phyloP scores from a whole-genome alignment of 768 basidiomycete species.

The Paxillus rubicundulus region DNA sequence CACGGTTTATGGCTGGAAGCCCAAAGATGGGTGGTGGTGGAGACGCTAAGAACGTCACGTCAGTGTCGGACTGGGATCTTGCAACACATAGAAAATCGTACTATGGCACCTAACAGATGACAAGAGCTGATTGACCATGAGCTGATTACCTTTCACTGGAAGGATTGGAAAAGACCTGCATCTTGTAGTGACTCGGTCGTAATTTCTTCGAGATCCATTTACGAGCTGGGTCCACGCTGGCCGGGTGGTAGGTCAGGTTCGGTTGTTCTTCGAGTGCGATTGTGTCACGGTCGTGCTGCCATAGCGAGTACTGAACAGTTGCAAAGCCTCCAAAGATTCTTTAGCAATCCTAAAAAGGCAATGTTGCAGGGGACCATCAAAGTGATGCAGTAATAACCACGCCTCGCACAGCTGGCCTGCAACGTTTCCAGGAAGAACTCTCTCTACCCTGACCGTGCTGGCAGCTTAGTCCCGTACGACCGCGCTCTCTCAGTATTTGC shows the following conservation, averaged over 20 bases:
- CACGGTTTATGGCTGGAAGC: conserved; percentile 39
- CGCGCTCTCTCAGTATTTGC: neutral
- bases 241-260: neutral
- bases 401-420: neutral
- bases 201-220: conserved; percentile 29
- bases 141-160: neutral
- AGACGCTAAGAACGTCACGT: conserved; percentile 34
- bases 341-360: conserved; percentile 1
- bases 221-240: no score
- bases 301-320: no score
- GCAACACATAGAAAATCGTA: conserved; percentile 19
- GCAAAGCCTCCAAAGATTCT: no score
- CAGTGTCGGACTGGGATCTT: conserved; percentile 16
- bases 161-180: conserved; percentile 18
- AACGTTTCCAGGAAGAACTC: conserved; percentile 3
- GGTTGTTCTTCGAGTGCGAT: neutral
- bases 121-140: conserved; percentile 40
- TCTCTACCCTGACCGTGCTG: neutral
- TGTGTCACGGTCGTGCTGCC: no score
- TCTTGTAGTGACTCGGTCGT: conserved; percentile 35
- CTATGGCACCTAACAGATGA: conserved; percentile 39
- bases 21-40: conserved; percentile 14
- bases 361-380: neutral
- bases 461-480: neutral
- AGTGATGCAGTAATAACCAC: no score